A percentile compares a stretch with the other conserved stretches of the same genome.
Conservation (phyloP, 108 stramenopile genomes). For the Fragilaria crotonensis region DNA sequence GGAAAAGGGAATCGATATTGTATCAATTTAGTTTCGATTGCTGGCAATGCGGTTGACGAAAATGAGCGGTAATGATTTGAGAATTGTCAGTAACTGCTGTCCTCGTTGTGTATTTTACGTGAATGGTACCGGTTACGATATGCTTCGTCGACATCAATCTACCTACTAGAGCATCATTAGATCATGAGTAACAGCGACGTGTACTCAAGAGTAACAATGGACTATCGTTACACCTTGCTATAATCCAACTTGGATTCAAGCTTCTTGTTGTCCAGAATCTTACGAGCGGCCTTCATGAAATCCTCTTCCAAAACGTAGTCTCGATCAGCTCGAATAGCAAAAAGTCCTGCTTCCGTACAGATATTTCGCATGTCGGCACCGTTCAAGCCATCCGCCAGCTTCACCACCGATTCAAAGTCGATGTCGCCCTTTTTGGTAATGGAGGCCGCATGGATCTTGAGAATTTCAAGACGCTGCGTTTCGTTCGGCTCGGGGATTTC, state of each 20-base stretch:
- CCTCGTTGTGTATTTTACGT: not conserved
- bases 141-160: too few relatives aligned
- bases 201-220: not conserved
- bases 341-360: slow-evolving; percentile 97
- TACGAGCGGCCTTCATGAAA: slow-evolving; percentile 99
- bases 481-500: slow-evolving; percentile 99
- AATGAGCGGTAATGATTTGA: not conserved
- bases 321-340: slow-evolving; percentile 95
- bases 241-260: slow-evolving; percentile 98
- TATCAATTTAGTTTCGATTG: slow-evolving; percentile 1
- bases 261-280: slow-evolving; percentile 98
- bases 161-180: too few relatives aligned
- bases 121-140: not conserved
- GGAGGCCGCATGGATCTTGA: slow-evolving; percentile 91
- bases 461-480: slow-evolving; percentile 91
- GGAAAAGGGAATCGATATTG: slow-evolving; percentile 39
- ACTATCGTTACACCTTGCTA: slow-evolving; percentile 76
- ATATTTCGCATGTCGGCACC: slow-evolving; percentile 98
- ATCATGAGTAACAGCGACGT: not conserved
- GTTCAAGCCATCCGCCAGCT: slow-evolving; percentile 97
- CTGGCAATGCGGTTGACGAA: not conserved
- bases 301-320: slow-evolving; percentile 98
- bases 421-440: slow-evolving; percentile 97
- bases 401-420: slow-evolving; percentile 95
- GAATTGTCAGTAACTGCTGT: not conserved